Percentiles rank a stretch among this genome's conserved stretches.
Conservation (phyloP, 164 flowering plant genomes). For the Stephania cephalantha region DNA sequence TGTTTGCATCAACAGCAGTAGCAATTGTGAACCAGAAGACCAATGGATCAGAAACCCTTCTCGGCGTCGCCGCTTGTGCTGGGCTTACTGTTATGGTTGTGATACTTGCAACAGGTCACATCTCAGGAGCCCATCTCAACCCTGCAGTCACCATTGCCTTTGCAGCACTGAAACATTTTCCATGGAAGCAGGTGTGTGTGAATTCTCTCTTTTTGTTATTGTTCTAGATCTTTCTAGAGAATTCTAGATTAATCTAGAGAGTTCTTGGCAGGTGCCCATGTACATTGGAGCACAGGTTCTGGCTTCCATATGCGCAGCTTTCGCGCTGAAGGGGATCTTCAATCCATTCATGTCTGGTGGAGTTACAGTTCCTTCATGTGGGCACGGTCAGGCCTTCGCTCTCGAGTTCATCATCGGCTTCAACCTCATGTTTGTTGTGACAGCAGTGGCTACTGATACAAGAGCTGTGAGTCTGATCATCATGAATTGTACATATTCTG, state of each 20-base stretch:
- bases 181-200: constrained; percentile 59
- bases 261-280: constrained; percentile 52
- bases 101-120: constrained; percentile 72
- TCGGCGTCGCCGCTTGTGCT: constrained; percentile 54
- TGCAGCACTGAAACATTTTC: constrained; percentile 66
- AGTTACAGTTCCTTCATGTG: constrained; percentile 65
- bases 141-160: constrained; percentile 75
- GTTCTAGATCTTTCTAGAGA: constrained; percentile 1
- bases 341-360: constrained; percentile 73
- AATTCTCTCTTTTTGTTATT: not conserved
- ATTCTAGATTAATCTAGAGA: not conserved
- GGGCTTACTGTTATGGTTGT: constrained; percentile 86
- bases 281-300: constrained; percentile 65
- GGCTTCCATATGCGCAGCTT: constrained; percentile 75
- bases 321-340: constrained; percentile 51
- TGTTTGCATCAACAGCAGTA: constrained; percentile 75
- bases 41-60: constrained; percentile 47
- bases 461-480: constrained; percentile 56
- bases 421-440: constrained; percentile 91
- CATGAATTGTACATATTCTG: not conserved
- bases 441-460: constrained; percentile 87
- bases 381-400: constrained; percentile 57
- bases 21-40: constrained; percentile 77
- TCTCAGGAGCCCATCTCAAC: constrained; percentile 88
- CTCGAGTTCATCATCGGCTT: constrained; percentile 76